Evolutionary conservation across 306 rosid genomes (phyloP).

Genomic region (Castanea sativa): DNA sequence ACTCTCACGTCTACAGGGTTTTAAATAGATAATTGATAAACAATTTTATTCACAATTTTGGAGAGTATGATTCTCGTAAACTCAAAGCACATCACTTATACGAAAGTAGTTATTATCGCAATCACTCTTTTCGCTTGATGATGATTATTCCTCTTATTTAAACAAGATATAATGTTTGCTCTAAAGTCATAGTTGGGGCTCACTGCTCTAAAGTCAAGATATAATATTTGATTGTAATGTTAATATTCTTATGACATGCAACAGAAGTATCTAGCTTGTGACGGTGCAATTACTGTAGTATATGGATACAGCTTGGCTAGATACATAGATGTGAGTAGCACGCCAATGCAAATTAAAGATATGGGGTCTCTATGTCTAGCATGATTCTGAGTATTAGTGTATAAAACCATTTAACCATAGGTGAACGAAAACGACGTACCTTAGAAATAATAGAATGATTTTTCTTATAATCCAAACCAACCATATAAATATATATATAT

Average conservation of each 20-base stretch:
- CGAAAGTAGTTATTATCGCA: too few species aligned
- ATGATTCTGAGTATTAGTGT: not conserved
- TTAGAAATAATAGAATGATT: not conserved
- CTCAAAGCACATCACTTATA: too few species aligned
- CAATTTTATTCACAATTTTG: too few species aligned
- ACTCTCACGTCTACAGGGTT: too few species aligned
- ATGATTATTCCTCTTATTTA: not conserved
- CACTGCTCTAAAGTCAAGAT: not conserved
- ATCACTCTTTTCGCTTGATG: too few species aligned
- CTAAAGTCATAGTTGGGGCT: not conserved
- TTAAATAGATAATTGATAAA: too few species aligned
- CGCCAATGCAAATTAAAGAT: not conserved
- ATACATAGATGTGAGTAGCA: not conserved
- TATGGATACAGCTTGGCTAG: not conserved
- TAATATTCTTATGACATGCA: not conserved
- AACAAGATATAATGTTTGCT: not conserved
- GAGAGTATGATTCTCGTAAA: too few species aligned
- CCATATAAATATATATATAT: not conserved
- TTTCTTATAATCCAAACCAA: not conserved
- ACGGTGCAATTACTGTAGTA: not conserved
- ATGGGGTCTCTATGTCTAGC: not conserved
- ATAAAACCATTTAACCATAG: not conserved
- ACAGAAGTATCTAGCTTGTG: too few species aligned
- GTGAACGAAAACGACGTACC: not conserved
- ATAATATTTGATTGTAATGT: not conserved